Evolutionary conservation across 345 rosid genomes (phyloP).

Genomic region (Carallia brachiata): DNA sequence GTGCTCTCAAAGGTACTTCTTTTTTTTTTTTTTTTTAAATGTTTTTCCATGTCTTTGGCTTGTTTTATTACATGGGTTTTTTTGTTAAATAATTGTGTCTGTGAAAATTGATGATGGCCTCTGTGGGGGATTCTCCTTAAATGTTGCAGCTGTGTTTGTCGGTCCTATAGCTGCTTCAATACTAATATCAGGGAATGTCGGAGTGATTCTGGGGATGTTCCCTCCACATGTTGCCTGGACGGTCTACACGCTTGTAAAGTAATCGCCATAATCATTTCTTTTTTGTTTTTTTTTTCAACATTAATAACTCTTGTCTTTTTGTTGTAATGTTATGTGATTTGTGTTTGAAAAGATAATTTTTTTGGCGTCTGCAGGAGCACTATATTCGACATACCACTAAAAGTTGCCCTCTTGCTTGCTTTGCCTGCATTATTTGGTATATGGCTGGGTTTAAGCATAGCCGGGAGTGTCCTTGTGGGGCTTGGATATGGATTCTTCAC

Average conservation of each 20-base stretch:
- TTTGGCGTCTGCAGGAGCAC: constrained; percentile 45
- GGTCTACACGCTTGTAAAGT: constrained; percentile 57
- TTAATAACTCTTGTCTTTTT: neutral
- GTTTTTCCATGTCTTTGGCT: neutral
- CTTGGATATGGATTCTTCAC: constrained; percentile 81
- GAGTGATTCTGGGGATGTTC: constrained; percentile 63
- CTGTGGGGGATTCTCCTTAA: constrained; percentile 8
- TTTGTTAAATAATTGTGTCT: neutral
- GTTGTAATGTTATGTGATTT: neutral
- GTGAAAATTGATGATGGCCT: constrained; percentile 2
- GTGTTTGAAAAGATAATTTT: neutral
- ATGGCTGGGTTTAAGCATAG: constrained; percentile 72
- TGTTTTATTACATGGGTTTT: neutral
- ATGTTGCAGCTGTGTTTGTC: constrained; percentile 54
- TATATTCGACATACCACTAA: constrained; percentile 57
- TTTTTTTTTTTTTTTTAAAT: neutral
- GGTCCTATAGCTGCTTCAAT: constrained; percentile 77
- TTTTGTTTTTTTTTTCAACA: neutral
- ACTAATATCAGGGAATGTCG: constrained; percentile 61
- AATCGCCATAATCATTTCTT: constrained; percentile 6
- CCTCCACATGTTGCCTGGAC: constrained; percentile 79
- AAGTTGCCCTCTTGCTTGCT: constrained; percentile 53
- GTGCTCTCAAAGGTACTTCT: constrained; percentile 66
- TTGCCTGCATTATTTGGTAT: constrained; percentile 67
- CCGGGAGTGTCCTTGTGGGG: constrained; percentile 60